Conservation (phyloP, 2,329 filamentous ascomycete species). For the Scolecobasidium constrictum region DNA sequence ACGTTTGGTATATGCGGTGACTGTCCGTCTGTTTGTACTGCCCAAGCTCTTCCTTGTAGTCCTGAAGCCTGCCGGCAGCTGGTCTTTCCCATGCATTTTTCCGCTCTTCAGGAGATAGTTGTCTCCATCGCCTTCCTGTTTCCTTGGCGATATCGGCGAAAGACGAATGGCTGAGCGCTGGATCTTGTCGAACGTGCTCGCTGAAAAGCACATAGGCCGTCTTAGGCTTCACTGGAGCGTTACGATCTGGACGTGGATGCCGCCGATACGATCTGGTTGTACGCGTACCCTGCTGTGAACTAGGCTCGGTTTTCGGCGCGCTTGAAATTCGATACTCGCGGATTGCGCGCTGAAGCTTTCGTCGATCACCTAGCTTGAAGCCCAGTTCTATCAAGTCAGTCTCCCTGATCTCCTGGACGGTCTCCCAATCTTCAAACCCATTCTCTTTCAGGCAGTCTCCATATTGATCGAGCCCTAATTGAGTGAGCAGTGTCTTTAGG, state of each 20-base stretch:
- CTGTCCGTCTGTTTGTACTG: constrained; percentile 1
- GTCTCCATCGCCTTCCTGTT: background rate
- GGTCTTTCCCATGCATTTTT: background rate
- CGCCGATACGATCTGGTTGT: background rate
- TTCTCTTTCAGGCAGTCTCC: constrained; percentile 10
- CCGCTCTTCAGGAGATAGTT: background rate
- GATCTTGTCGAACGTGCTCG: constrained; percentile 1
- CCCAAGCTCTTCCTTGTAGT: background rate
- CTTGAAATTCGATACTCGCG: background rate
- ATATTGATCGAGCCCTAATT: constrained; percentile 4
- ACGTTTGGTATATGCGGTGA: background rate
- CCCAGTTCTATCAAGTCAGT: constrained; percentile 10
- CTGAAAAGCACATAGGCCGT: constrained; percentile 1
- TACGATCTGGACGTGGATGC: background rate
- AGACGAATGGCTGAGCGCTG: background rate
- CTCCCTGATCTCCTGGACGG: constrained; percentile 11
- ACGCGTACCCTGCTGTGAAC: background rate
- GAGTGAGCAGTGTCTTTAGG: background rate
- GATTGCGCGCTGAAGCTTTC: constrained; percentile 12
- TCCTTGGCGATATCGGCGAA: constrained; percentile 1
- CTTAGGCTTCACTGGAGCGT: background rate
- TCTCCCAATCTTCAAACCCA: constrained; percentile 12
- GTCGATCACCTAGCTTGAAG: constrained; percentile 12
- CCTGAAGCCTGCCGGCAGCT: background rate
- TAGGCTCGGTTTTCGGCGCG: background rate